Base-by-base conservation (phyloP, 768 basidiomycete genomes). In the Amanita fuliginea region DNA sequence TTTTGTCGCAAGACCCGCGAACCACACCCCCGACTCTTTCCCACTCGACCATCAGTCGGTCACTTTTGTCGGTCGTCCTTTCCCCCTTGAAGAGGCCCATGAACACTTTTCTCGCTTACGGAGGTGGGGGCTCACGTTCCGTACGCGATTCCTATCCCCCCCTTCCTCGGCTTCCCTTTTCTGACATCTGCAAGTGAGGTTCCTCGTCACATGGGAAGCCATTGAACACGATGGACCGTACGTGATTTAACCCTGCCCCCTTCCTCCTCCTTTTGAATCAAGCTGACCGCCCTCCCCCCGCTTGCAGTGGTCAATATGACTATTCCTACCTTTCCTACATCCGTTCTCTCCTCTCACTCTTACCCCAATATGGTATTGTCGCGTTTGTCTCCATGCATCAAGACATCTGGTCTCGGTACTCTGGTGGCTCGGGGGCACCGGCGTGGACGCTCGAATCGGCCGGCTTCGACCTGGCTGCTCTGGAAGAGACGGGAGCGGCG, bases 191-290 rank as follows among this genome's bases (percentile, higher is more conserved):
- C 2, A 49, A 93, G 90, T 96, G 46, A 77, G 94, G 35, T 91
- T 99, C 57, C 79, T 94, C 22, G 79, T 98, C 3, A 94, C 95
- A 1, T 99, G 95, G 95, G 95, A 99, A 62, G 91, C 95, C 0
- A 74, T 98, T 13, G 95, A 97, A 60, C 96, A 98, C 60, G 80
- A 76, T 52, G 95, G 91, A 56, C 87, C 81, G 93, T 94, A 67
- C 55, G 90, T 81, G 8, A 7, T 14, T 46, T 33, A 21, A 24
- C 2, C 13, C 11, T 51, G 5, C 6, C 26, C 5, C 22, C 22
- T 22, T 22, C 22, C 5, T 5, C 26, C 6, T 11, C 21, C 10
- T 21, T 9, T 26, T 6, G 34, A 16, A 34, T 41, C 8, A 30
- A 30, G 47, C 46, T 54, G 46, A 51, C 46, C 34, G 8, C 21